Conservation (phyloP, 208 protist genomes). For the Acanthamoeba triangularis region DNA sequence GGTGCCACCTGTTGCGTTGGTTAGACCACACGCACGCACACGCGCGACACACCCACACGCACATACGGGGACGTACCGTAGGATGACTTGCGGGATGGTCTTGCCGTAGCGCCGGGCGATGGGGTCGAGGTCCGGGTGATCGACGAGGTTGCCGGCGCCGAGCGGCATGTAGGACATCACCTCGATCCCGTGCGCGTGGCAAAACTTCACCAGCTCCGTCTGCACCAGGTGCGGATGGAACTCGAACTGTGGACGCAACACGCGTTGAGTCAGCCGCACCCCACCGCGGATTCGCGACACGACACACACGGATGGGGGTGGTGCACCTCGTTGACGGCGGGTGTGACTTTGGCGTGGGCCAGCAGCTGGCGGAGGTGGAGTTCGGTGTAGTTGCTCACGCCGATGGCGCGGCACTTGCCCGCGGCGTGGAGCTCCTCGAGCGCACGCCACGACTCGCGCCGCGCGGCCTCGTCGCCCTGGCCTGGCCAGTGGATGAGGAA, state of each 20-base stretch:
- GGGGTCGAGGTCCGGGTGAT: background rate
- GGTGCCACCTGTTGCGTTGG: conserved; percentile 6
- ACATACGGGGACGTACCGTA: too few relatives aligned
- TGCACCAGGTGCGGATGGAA: conserved; percentile 24
- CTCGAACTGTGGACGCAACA: background rate
- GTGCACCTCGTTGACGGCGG: conserved; percentile 69
- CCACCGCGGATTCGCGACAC: background rate
- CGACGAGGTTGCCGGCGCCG: background rate
- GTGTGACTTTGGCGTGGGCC: conserved; percentile 31
- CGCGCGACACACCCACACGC: background rate
- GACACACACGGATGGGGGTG: too few relatives aligned
- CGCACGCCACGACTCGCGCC: conserved; percentile 30
- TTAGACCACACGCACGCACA: background rate
- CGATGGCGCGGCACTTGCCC: conserved; percentile 46
- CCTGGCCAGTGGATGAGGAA: conserved; percentile 54
- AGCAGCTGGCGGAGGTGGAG: conserved; percentile 30
- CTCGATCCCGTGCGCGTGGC: conserved; percentile 29
- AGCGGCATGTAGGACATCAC: conserved; percentile 56
- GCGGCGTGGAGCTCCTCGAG: conserved; percentile 45
- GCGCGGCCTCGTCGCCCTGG: conserved; percentile 3
- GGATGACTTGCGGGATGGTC: conserved; percentile 7
- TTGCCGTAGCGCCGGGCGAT: conserved; percentile 27
- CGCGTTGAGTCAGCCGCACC: background rate
- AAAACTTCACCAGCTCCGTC: conserved; percentile 26
- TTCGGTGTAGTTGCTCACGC: conserved; percentile 67